Conservation (phyloP, 2,329 filamentous ascomycete species). For the Fusarium keratoplasticum region DNA sequence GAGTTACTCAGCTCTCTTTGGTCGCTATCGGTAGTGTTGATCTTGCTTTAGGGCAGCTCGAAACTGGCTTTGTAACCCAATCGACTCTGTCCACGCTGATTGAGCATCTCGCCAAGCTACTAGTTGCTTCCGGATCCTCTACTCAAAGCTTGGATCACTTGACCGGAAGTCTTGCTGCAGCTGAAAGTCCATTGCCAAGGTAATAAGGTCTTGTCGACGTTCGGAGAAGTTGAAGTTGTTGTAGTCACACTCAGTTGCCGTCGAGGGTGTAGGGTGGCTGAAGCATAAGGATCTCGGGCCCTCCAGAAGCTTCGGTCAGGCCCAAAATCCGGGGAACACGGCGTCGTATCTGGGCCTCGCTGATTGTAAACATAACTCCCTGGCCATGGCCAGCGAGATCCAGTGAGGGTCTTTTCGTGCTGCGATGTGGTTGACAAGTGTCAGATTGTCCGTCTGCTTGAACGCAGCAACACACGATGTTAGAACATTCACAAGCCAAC, state of each 20-base stretch:
- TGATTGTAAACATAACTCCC: too few species aligned
- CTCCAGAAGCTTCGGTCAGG: neutral
- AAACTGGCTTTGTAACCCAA: neutral
- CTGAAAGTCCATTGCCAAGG: neutral
- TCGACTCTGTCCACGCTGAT: neutral
- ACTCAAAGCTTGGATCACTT: neutral
- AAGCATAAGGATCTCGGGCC: neutral
- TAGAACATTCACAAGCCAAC: neutral
- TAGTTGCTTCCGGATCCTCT: neutral
- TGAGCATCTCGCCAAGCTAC: neutral
- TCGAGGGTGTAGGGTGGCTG: neutral
- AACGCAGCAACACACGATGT: neutral
- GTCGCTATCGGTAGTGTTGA: neutral
- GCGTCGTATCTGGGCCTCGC: neutral
- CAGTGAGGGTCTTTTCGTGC: neutral
- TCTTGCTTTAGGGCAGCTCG: neutral
- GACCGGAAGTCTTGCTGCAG: neutral
- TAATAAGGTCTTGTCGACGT: neutral
- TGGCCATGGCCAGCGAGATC: accelerated
- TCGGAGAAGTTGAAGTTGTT: neutral
- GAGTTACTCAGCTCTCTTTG: neutral
- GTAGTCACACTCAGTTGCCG: neutral
- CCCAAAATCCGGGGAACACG: neutral
- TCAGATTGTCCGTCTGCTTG: neutral
- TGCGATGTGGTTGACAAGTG: neutral